These are phyloP conservation scores for Phylloporus sp. DNA, from an alignment of 1,284 basidiomycete species.

Conservation along the genomic window DNA sequence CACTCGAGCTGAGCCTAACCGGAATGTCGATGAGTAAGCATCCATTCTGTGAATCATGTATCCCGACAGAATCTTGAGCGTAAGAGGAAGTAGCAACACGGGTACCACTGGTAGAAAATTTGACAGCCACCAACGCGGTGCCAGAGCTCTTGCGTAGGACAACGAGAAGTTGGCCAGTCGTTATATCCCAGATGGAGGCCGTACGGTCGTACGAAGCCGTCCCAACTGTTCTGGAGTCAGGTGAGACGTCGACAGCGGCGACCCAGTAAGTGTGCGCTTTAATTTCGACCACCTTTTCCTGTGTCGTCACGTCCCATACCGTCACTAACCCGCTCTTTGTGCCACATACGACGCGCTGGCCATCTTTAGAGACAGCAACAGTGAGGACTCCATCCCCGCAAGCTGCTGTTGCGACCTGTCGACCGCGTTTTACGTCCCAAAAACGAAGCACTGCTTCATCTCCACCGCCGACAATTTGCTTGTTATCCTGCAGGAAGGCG, in stretches of 20 bases:
- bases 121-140: constrained; percentile 13
- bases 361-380: constrained; percentile 16
- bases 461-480: constrained; percentile 5
- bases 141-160: constrained; percentile 8
- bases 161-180: constrained; percentile 16
- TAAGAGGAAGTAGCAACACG: constrained; percentile 16
- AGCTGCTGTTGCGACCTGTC: not conserved
- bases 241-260: constrained; percentile 20
- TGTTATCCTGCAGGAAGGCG: constrained; percentile 10
- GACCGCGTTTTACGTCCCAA: constrained; percentile 8
- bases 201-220: constrained; percentile 15
- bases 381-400: constrained; percentile 19
- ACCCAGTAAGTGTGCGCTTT: constrained; percentile 23
- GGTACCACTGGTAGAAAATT: constrained; percentile 14
- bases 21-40: constrained; percentile 10
- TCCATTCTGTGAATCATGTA: constrained; percentile 7
- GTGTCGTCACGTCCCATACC: constrained; percentile 17
- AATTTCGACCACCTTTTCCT: constrained; percentile 14
- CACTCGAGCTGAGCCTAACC: constrained; percentile 12
- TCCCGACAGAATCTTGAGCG: constrained; percentile 14
- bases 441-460: constrained; percentile 10
- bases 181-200: constrained; percentile 16
- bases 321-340: constrained; percentile 18
- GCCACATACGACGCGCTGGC: constrained; percentile 11
- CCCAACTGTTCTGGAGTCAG: constrained; percentile 19